phyloP scores from a whole-genome alignment of 2,329 filamentous ascomycete genomes.

The Lachnellula subtilissima region DNA sequence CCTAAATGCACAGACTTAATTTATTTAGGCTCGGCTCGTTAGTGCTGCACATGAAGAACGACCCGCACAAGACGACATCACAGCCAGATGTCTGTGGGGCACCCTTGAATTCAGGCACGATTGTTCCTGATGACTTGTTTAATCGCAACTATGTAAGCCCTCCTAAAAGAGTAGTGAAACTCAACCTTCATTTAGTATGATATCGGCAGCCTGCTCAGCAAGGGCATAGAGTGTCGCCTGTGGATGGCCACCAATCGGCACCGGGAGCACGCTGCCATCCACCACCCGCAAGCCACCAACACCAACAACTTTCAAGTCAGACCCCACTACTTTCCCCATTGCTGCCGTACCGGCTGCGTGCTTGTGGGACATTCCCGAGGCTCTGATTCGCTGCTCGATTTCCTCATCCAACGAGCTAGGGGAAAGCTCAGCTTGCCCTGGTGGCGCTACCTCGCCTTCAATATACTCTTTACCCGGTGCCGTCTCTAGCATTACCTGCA shows the following conservation, averaged over 20 bases:
- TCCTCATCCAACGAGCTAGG: conserved; percentile 4
- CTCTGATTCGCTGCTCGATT: conserved; percentile 4
- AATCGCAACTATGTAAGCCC: too few species aligned
- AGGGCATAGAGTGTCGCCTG: background rate
- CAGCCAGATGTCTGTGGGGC: too few species aligned
- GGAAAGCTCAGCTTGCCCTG: background rate
- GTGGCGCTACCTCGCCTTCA: conserved; percentile 2
- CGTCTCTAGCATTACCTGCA: conserved; percentile 5
- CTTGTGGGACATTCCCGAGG: background rate
- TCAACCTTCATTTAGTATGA: background rate
- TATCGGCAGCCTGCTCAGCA: conserved; percentile 14
- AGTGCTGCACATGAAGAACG: too few species aligned
- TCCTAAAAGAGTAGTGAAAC: background rate
- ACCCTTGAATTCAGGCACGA: too few species aligned
- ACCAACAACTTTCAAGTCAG: conserved; percentile 41
- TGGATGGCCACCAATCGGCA: background rate
- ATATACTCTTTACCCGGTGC: conserved; percentile 1
- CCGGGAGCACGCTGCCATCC: conserved; percentile 42
- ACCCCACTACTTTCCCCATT: conserved; percentile 41
- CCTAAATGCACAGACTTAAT: too few species aligned
- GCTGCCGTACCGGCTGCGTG: background rate
- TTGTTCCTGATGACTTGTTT: too few species aligned
- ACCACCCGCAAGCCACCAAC: conserved; percentile 46
- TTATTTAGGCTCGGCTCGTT: too few species aligned
- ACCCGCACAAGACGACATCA: too few species aligned